Percentiles rank a stretch among this genome's conserved stretches.
phyloP scores from a whole-genome alignment of 805 yeast species.

The Kazachstania psychrophila region DNA sequence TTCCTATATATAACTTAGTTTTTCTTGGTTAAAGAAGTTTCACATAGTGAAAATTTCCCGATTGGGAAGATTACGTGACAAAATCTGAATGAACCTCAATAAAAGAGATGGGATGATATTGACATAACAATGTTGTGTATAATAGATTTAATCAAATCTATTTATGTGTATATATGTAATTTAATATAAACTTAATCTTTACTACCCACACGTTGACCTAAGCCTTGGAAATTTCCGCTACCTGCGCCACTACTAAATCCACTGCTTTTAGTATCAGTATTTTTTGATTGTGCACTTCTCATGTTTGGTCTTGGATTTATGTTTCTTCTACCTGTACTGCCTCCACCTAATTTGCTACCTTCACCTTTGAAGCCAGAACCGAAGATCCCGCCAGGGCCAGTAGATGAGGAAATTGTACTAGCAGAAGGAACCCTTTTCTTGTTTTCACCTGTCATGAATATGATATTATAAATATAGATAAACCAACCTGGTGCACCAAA shows the following conservation, averaged over 20 bases:
- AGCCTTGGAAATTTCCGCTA: slow-evolving; percentile 1
- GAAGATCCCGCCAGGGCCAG: not conserved
- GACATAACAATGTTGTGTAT: too few species aligned
- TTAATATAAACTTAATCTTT: not conserved
- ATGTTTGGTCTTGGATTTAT: not conserved
- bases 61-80: slow-evolving; percentile 5
- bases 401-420: too few species aligned
- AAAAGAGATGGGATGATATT: too few species aligned
- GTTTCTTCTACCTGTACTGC: not conserved
- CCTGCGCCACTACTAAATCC: not conserved
- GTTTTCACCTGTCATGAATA: slow-evolving; percentile 2
- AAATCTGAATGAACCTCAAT: slow-evolving; percentile 1
- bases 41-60: slow-evolving; percentile 3
- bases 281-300: not conserved
- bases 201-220: slow-evolving; percentile 3
- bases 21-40: too few species aligned
- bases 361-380: not conserved
- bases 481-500: slow-evolving; percentile 21
- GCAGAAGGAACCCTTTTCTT: not conserved
- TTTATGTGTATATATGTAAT: too few species aligned
- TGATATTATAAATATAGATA: slow-evolving; percentile 1
- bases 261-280: slow-evolving; percentile 2
- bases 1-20: too few species aligned
- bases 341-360: slow-evolving; percentile 7
- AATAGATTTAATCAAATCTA: too few species aligned